Conservation (phyloP, 331 rosid species). For the Quercus lobata region DNA sequence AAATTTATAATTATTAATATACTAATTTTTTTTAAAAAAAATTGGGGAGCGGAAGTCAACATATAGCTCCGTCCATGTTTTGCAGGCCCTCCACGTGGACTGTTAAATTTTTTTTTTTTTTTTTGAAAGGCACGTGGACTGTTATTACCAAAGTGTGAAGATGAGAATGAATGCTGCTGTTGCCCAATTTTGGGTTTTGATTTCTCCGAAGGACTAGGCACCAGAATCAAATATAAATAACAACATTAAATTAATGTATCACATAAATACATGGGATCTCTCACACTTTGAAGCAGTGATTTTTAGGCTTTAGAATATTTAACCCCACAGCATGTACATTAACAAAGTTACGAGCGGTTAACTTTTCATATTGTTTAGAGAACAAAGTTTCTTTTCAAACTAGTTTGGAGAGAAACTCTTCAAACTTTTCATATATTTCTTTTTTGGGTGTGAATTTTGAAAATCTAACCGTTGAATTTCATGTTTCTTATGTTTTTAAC, state of each 20-base stretch:
- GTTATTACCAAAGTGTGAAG: constrained; percentile 2
- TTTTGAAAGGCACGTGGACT: not conserved
- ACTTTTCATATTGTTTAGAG: not conserved
- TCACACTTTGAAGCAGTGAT: not conserved
- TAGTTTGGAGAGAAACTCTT: too few relatives aligned
- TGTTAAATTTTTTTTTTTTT: not conserved
- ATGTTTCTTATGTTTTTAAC: too few relatives aligned
- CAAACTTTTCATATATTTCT: too few relatives aligned
- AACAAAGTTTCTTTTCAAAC: too few relatives aligned
- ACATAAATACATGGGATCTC: not conserved
- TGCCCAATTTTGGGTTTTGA: constrained; percentile 23
- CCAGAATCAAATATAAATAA: not conserved
- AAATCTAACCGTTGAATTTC: too few relatives aligned
- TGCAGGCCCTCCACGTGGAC: constrained; percentile 6
- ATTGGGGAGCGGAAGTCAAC: too few relatives aligned
- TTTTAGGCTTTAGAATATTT: not conserved
- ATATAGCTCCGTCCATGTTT: too few relatives aligned
- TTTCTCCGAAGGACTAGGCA: constrained; percentile 21
- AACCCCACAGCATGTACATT: not conserved
- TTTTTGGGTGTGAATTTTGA: too few relatives aligned
- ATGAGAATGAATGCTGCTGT: constrained; percentile 15
- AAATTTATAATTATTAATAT: too few relatives aligned
- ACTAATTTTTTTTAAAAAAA: too few relatives aligned
- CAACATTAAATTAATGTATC: not conserved
- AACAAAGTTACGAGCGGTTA: not conserved